phyloP scores from a whole-genome alignment of 371 early-diverging fungal species.

The Apophysomyces ossiformis region DNA sequence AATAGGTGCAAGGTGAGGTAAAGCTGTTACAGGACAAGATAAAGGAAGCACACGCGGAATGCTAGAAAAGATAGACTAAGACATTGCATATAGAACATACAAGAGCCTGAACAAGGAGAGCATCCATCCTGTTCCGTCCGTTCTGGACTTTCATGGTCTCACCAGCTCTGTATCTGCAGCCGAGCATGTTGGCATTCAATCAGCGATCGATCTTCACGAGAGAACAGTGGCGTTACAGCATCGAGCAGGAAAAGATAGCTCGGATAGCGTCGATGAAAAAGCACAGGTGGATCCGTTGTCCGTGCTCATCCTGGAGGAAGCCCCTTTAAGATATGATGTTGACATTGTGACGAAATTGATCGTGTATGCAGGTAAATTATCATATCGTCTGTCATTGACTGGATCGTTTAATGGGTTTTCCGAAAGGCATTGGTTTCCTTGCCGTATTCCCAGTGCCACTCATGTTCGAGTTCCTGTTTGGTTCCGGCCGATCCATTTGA shows the following conservation, averaged over 20 bases:
- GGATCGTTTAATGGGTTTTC: not conserved
- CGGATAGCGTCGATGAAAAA: constrained; percentile 22
- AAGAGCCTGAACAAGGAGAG: constrained; percentile 60
- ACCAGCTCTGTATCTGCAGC: constrained; percentile 49
- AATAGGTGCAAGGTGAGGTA: constrained; percentile 49
- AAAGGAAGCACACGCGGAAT: not conserved
- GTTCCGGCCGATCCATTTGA: constrained; percentile 9
- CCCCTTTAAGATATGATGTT: constrained; percentile 66
- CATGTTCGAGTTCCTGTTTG: constrained; percentile 44
- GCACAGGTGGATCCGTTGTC: constrained; percentile 31
- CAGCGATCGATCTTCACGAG: constrained; percentile 62
- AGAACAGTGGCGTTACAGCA: constrained; percentile 44
- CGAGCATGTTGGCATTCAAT: constrained; percentile 60
- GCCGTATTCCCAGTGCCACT: constrained; percentile 57
- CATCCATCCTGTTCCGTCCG: constrained; percentile 68
- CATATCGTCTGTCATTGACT: not conserved
- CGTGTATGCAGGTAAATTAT: constrained; percentile 62
- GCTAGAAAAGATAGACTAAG: too few species aligned
- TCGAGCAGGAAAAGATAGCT: constrained; percentile 37
- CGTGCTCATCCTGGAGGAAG: constrained; percentile 54
- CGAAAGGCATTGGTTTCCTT: constrained; percentile 58
- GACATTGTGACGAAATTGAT: constrained; percentile 72
- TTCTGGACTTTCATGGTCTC: constrained; percentile 60
- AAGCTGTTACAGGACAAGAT: not conserved
- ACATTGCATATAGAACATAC: constrained; percentile 48